These are phyloP conservation scores for Agarophyton chilense DNA, from an alignment of 23 red algal genomes.

Conservation along the genomic window DNA sequence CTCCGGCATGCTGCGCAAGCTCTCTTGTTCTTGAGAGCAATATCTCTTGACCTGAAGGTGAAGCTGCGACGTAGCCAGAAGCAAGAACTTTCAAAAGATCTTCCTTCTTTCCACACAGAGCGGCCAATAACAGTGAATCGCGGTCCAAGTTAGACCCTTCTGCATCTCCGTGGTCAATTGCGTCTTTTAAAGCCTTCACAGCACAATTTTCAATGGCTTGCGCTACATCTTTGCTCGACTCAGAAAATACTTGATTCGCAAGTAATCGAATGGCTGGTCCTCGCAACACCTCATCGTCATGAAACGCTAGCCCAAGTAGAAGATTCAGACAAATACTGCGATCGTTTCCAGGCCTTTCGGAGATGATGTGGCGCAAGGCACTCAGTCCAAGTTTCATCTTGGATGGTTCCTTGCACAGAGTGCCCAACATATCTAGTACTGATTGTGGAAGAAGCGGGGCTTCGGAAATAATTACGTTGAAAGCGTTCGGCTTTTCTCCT, in stretches of 20 bases:
- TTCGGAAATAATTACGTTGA: constrained; percentile 30
- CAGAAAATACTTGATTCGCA: constrained; percentile 58
- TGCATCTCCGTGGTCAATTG: not conserved
- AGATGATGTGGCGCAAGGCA: constrained; percentile 53
- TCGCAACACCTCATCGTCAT: constrained; percentile 60
- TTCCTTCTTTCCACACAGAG: constrained; percentile 59
- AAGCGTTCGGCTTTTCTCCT: not conserved
- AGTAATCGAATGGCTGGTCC: constrained; percentile 77
- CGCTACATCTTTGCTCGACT: constrained; percentile 30
- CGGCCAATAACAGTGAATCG: constrained; percentile 32
- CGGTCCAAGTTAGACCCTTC: constrained; percentile 14
- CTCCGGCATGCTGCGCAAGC: constrained; percentile 41
- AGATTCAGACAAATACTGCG: constrained; percentile 32
- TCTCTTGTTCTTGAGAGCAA: constrained; percentile 43
- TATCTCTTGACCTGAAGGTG: not conserved
- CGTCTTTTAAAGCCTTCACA: constrained; percentile 23
- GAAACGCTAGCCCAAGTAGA: constrained; percentile 41
- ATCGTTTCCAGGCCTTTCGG: constrained; percentile 67
- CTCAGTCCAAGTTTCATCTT: constrained; percentile 59
- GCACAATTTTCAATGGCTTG: constrained; percentile 57
- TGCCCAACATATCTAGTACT: constrained; percentile 39
- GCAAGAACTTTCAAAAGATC: constrained; percentile 30
- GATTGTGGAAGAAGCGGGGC: constrained; percentile 57
- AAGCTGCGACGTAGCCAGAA: not conserved
- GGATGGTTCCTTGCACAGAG: constrained; percentile 45